These are phyloP conservation scores for Clarireedia sp. DNA, from an alignment of 2,329 filamentous ascomycete genomes.

Conservation along the genomic window DNA sequence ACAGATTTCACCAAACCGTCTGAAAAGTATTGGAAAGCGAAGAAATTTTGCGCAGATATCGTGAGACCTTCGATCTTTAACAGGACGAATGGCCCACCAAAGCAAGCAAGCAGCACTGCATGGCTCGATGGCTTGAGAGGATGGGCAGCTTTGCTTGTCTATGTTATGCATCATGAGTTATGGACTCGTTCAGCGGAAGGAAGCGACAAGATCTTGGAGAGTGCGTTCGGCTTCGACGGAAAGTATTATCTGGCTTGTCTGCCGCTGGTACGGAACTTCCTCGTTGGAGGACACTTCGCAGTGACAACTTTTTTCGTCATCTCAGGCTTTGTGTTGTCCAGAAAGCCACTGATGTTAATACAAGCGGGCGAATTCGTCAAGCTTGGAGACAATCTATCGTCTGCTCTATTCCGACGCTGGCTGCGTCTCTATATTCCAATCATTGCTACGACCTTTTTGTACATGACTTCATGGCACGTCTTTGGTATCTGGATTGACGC, in stretches of 20 bases:
- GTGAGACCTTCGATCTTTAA: slow-evolving; percentile 8
- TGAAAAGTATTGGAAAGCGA: neutral
- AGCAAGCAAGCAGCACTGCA: slow-evolving; percentile 8
- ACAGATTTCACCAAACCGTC: neutral
- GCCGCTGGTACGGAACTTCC: slow-evolving; percentile 51
- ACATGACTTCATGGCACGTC: slow-evolving; percentile 23
- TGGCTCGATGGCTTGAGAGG: slow-evolving; percentile 42
- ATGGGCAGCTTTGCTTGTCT: slow-evolving; percentile 40
- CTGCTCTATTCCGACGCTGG: slow-evolving; percentile 40
- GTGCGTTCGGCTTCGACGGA: slow-evolving; percentile 28
- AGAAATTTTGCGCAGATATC: slow-evolving; percentile 6
- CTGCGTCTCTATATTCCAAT: slow-evolving; percentile 40
- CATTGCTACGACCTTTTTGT: slow-evolving; percentile 35
- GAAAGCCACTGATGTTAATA: slow-evolving; percentile 36
- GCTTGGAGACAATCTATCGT: slow-evolving; percentile 35
- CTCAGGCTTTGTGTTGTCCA: slow-evolving; percentile 39
- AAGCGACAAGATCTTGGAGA: slow-evolving; percentile 17
- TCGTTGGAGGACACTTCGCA: slow-evolving; percentile 53
- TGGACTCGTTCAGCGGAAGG: slow-evolving; percentile 26
- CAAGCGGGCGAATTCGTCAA: slow-evolving; percentile 31
- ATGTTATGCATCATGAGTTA: slow-evolving; percentile 36
- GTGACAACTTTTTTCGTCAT: slow-evolving; percentile 45
- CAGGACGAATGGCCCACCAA: slow-evolving; percentile 3
- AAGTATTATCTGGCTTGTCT: slow-evolving; percentile 36
- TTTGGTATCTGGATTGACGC: slow-evolving; percentile 18